Evolutionary conservation across 768 basidiomycete genomes (phyloP).

Genomic region (Harrya chromipes): DNA sequence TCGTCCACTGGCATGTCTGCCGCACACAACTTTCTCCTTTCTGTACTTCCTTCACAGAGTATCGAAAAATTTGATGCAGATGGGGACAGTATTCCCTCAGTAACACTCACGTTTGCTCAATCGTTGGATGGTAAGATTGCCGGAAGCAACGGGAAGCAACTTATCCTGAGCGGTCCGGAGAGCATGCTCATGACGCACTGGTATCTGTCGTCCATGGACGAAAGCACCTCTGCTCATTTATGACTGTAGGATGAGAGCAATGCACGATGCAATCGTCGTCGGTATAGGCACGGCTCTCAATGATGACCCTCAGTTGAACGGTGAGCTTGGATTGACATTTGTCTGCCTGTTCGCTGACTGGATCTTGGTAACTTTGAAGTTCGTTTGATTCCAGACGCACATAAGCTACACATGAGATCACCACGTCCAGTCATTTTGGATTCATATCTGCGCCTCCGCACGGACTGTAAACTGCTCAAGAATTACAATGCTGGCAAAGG

Average conservation of each 20-base stretch:
- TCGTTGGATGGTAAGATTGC: conserved; percentile 89
- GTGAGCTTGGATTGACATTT: conserved; percentile 40
- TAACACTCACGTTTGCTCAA: conserved; percentile 86
- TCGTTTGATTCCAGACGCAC: conserved; percentile 48
- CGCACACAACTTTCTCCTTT: conserved; percentile 27
- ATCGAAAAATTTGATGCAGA: conserved; percentile 14
- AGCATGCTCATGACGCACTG: conserved; percentile 95
- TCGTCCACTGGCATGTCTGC: conserved; percentile 3
- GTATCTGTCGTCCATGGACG: conserved; percentile 36
- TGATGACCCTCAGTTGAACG: conserved; percentile 93
- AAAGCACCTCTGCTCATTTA: background rate
- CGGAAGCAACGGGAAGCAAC: conserved; percentile 65
- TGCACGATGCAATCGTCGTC: conserved; percentile 91
- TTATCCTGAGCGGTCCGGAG: conserved; percentile 80
- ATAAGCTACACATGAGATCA: conserved; percentile 38
- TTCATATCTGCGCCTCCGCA: conserved; percentile 59
- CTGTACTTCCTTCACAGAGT: conserved; percentile 22
- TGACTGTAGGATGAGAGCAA: conserved; percentile 71
- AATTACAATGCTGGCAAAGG: conserved; percentile 62
- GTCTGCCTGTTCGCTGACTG: background rate
- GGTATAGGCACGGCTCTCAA: conserved; percentile 88
- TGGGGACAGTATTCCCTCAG: conserved; percentile 42
- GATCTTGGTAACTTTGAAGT: conserved; percentile 34
- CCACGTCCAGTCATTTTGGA: conserved; percentile 89
- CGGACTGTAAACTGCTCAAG: conserved; percentile 63